Percentiles rank a stretch among this genome's conserved stretches.
Conservation (phyloP, 2,329 filamentous ascomycete genomes). For the Exutisphaerella laricina region DNA sequence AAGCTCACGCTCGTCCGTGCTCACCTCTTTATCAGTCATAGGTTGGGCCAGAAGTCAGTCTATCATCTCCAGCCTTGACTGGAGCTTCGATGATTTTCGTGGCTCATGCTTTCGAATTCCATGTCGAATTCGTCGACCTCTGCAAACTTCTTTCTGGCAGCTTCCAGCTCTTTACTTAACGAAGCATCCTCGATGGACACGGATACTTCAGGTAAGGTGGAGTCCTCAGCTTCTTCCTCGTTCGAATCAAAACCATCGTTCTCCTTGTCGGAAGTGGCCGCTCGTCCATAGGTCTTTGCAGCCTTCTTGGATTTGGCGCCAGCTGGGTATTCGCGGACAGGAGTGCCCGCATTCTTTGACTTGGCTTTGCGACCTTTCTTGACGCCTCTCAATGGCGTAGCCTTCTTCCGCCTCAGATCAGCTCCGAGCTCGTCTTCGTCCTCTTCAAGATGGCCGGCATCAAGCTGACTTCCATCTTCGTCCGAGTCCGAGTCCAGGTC, state of each 20-base stretch:
- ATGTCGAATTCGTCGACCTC: conserved; percentile 48
- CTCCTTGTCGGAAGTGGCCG: conserved; percentile 41
- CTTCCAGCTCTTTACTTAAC: conserved; percentile 36
- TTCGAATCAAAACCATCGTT: conserved; percentile 30
- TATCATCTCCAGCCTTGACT: conserved; percentile 31
- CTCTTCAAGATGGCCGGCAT: conserved; percentile 27
- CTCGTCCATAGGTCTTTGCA: conserved; percentile 25
- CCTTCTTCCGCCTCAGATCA: conserved; percentile 20
- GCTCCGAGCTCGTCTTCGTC: conserved; percentile 40
- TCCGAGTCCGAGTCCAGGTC: conserved; percentile 37
- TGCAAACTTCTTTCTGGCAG: conserved; percentile 44
- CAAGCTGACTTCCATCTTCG: conserved; percentile 23
- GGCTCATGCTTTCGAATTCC: conserved; percentile 47
- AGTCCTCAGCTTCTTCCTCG: conserved; percentile 26
- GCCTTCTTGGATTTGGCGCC: conserved; percentile 11
- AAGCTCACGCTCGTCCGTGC: no score
- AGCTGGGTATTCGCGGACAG: conserved; percentile 12
- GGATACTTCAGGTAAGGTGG: conserved; percentile 17
- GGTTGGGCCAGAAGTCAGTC: no score
- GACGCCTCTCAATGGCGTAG: conserved; percentile 10
- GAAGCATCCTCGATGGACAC: conserved; percentile 30
- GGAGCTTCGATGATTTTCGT: conserved; percentile 35
- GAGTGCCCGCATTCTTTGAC: conserved; percentile 6
- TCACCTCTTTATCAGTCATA: no score
- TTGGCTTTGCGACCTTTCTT: conserved; percentile 17